Evolutionary conservation across 1,284 basidiomycete genomes (phyloP), one percentile per base, ranked within the genome.

Genomic region (Malassezia sympodialis): DNA sequence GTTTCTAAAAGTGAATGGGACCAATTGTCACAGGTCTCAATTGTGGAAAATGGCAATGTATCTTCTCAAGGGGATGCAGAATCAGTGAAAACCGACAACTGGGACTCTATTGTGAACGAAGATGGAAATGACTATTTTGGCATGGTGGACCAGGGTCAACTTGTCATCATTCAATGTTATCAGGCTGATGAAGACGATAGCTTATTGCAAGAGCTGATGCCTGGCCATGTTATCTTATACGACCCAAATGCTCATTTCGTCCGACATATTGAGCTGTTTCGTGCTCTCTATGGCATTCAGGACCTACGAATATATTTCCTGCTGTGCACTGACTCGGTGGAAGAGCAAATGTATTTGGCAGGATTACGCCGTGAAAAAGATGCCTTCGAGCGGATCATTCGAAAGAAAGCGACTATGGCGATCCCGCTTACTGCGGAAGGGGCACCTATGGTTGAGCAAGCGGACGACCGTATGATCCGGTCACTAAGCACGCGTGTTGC

Each of bases 211-310:
- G 93, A 98, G 73, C 79, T 96, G 2, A 80, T 86, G 54, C 94
- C 94, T 2, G 83, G 86, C 53, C 96, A 90, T 70, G 83, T 96
- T 42, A 87, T 96, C 49, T 63, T 73, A 86, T 91, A 87, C 68
- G 94, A 99, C 68, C 90, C 93, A 0, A 88, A 85, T 68, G 84
- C 90, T 63, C 85, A 91, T 48, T 98, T 96, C 66, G 83, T 96
- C 34, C 80, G 94, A 24, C 81, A 93, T 0, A 80, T 99, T 34
- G 93, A 99, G 81, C 89, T 90, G 17, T 69, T 26, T 63, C 90
- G 89, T 84, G 89, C 5, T 90, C 91, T 75, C 82, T 86, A 67
- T 85, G 15, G 15, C 19, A 39, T 39, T 4, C 34, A 39, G 5
- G 0, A 44, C 12, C 82, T 96, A 1, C 81, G 90, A n/a, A 86